Evolutionary conservation across 2,329 filamentous ascomycete genomes (phyloP).

Genomic region (Aspergillus sp.): DNA sequence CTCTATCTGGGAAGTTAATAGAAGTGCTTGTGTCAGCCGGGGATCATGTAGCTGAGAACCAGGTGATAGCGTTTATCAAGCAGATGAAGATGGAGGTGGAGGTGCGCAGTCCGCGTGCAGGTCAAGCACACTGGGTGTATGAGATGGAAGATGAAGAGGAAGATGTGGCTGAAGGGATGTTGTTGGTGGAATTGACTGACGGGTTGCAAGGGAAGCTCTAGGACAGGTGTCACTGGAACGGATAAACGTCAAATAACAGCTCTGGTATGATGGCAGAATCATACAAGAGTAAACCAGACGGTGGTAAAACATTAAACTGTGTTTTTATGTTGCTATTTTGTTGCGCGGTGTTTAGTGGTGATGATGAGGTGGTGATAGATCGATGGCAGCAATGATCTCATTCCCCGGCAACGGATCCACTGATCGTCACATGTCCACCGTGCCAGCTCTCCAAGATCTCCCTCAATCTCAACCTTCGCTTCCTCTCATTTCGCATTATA

Average conservation of each 20-base stretch:
- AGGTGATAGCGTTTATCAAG: conserved; percentile 60
- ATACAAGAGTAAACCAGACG: not conserved
- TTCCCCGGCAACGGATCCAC: conserved; percentile 3
- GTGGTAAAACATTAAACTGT: not conserved
- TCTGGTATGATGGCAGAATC: not conserved
- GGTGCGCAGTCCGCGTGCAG: conserved; percentile 53
- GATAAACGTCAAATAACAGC: too few species aligned
- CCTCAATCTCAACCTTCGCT: not conserved
- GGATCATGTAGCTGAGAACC: conserved; percentile 52
- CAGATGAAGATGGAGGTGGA: conserved; percentile 74
- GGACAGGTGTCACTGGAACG: not conserved
- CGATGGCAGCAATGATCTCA: not conserved
- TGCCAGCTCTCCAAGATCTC: not conserved
- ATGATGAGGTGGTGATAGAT: not conserved
- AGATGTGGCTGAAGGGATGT: conserved; percentile 59
- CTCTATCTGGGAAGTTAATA: conserved; percentile 61
- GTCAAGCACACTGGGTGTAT: conserved; percentile 54
- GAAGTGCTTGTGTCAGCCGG: conserved; percentile 60
- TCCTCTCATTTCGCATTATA: not conserved
- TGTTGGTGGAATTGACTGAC: conserved; percentile 53
- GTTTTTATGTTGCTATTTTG: too few species aligned
- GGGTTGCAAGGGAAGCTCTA: conserved; percentile 36
- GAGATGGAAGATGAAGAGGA: conserved; percentile 54
- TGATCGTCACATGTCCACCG: not conserved
- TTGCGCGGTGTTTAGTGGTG: too few species aligned